Conservation (phyloP, 73 alveolate species). For the Symbiodinium natans region DNA sequence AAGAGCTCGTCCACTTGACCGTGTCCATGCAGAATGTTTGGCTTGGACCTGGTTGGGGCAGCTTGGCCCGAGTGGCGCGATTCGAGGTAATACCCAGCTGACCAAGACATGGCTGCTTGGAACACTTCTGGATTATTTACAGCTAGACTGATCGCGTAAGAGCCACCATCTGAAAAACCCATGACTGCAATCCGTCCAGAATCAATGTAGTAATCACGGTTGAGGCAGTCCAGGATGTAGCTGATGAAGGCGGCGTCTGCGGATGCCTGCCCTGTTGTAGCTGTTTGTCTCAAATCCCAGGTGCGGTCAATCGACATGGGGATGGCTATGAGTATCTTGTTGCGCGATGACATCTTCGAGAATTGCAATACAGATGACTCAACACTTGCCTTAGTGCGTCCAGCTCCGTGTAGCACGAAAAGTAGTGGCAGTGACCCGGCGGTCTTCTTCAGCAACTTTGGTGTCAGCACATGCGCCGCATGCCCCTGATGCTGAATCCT, state of each 20-base stretch:
- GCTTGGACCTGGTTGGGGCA: not conserved
- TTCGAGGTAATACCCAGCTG: not conserved
- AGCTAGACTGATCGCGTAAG: not conserved
- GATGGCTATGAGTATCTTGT: not conserved
- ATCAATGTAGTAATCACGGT: not conserved
- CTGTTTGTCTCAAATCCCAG: not conserved
- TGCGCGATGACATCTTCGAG: not conserved
- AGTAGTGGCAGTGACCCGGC: not conserved
- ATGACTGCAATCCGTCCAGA: not conserved
- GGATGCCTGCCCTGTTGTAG: not conserved
- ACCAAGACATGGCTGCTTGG: conserved; percentile 1
- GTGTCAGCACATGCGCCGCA: not conserved
- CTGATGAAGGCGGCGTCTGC: not conserved
- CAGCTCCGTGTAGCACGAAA: not conserved
- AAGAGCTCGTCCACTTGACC: not conserved
- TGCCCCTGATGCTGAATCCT: not conserved
- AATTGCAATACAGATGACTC: not conserved
- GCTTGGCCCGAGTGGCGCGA: not conserved
- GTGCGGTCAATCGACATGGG: not conserved
- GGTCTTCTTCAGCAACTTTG: not conserved
- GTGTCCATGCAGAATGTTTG: not conserved
- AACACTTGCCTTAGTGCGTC: not conserved
- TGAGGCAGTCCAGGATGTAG: not conserved
- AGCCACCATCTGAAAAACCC: conserved; percentile 3
- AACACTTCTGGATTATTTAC: not conserved